Evolutionary conservation across 2,329 filamentous ascomycete species (phyloP).

Genomic region (Coniosporium tulheliwenetii): DNA sequence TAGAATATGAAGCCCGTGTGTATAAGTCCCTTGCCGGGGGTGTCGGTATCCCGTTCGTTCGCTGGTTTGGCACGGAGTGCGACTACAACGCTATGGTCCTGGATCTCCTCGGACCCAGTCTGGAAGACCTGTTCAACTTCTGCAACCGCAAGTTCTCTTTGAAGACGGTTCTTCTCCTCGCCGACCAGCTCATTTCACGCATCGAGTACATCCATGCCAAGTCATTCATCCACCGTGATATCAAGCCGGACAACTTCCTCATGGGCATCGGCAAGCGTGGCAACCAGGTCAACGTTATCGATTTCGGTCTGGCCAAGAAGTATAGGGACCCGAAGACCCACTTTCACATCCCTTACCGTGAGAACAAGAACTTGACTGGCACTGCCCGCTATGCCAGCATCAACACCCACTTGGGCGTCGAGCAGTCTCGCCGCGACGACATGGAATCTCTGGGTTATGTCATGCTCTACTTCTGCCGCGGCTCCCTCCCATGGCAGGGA

Average conservation of each 20-base stretch:
- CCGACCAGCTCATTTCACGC: conserved; percentile 95
- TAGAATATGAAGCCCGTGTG: conserved; percentile 96
- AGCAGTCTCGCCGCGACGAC: conserved; percentile 97
- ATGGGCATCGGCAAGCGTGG: conserved; percentile 99
- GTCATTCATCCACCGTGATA: conserved; percentile 98
- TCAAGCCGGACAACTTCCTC: conserved; percentile 99
- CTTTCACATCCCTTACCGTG: conserved; percentile 98
- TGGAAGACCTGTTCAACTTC: conserved; percentile 99
- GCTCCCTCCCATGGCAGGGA: conserved; percentile 96
- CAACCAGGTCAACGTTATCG: conserved; percentile 98
- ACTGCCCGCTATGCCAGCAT: conserved; percentile 97
- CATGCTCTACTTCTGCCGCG: conserved; percentile 99
- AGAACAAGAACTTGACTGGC: conserved; percentile 99
- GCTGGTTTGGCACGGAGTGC: conserved; percentile 98
- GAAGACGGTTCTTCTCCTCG: conserved; percentile 92
- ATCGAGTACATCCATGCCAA: conserved; percentile 99
- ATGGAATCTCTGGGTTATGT: conserved; percentile 99
- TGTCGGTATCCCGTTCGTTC: conserved; percentile 95
- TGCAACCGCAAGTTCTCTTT: conserved; percentile 99
- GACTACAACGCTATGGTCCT: conserved; percentile 99
- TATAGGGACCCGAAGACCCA: conserved; percentile 99
- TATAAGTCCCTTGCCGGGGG: conserved; percentile 82
- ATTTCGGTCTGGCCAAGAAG: conserved; percentile 98
- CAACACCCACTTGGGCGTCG: conserved; percentile 96
- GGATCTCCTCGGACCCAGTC: conserved; percentile 82